Evolutionary conservation across 257 asterid genomes (phyloP), one percentile per base, ranked within the genome.

Genomic region (Scutellaria galericulata): DNA sequence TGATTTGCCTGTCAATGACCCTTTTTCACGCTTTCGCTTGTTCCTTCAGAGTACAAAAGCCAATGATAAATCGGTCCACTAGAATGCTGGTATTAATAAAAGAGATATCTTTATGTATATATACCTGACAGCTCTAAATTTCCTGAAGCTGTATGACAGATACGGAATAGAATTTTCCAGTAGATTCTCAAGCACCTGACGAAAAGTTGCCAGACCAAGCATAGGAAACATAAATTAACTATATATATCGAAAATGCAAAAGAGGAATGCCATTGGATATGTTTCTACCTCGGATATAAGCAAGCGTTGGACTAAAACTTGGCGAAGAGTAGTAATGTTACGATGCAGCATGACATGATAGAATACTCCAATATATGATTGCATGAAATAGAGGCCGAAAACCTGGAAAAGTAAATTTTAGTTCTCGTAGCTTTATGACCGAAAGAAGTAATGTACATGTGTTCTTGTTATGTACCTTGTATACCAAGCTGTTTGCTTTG

Each of bases 341-440:
- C 99, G 98, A 67, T 92, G 95, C 83, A 95, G 69, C n/a, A 95
- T 76, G 52, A 93, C 97, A 74, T 95, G 99, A 77, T 95, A 95
- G 75, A 95, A 95, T 22, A 95, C 79, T 60, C 99, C 99, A 24
- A 95, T 93, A 72, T 95, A 95, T 13, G 98, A 76, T 73, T 95
- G 99, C 99, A 95, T 92, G 85, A 94, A 94, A 72, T 94, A 91
- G 65, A 94, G 95, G 35, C 97, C 99, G 73, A 94, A 94, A 15
- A 94, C 99, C 98, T 95, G 89, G 72, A 56, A 66, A 71, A 60
- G 35, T 13, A 60, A 74, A 47, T 13, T 15, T 64, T 44, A 64
- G 47, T 48, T 72, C 42, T 7, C 20, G 55, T 13, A 35, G 14
- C 40, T 51, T 47, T 7, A 45, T 41, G 59, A 27, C 11, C 7